Base-by-base conservation (phyloP, 495 filamentous ascomycete genomes). In the Podospora pseudoanserina region DNA sequence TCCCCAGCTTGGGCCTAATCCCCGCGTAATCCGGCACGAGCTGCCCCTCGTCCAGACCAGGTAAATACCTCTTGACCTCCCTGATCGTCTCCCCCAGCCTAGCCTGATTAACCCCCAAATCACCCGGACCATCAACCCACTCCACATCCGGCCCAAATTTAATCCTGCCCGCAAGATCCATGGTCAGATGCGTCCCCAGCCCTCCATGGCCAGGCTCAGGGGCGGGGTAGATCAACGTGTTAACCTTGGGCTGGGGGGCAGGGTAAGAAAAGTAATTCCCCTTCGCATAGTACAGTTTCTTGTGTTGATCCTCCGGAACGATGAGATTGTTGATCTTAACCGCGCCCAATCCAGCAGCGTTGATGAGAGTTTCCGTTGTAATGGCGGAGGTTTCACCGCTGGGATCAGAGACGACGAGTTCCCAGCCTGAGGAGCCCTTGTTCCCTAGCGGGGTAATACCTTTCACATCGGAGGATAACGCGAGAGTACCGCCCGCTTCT, bases 101-200 rank as follows among this genome's bases (percentile, higher is more conserved):
- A n/a, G 80, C 79, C 55, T 80, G 77, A 70, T 82, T 86, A 20
- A 86, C 81, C 4, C 68, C 67, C 2, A 88, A 66, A 26, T 80
- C 76, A 9, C 62, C 9, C 0, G 81, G 72, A 0, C 73, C 72
- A 53, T 86, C 84, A 1, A 96, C 88, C 95, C 96, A 98, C 77
- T 98, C 93, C 15, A 97, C 92, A 73, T 99, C 95, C 0, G 95
- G 95, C 0, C 95, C 95, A 75, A 99, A 99, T 49, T 94, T 90
- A 30, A 98, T 85, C 1, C 91, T 86, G 0, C 93, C 94, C 0
- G 85, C 86, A 81, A 98, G 84, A 74, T 99, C 95, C 20, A 98
- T 84, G 0, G 95, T 99, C 5, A 99, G 80, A 79, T 99, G 95
- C 1, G 95, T 97, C 56, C 95, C 95, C 9, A 99, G 83, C 0